Evolutionary conservation across 2,329 filamentous ascomycete genomes (phyloP).

Genomic region (Exophiala bonariae): DNA sequence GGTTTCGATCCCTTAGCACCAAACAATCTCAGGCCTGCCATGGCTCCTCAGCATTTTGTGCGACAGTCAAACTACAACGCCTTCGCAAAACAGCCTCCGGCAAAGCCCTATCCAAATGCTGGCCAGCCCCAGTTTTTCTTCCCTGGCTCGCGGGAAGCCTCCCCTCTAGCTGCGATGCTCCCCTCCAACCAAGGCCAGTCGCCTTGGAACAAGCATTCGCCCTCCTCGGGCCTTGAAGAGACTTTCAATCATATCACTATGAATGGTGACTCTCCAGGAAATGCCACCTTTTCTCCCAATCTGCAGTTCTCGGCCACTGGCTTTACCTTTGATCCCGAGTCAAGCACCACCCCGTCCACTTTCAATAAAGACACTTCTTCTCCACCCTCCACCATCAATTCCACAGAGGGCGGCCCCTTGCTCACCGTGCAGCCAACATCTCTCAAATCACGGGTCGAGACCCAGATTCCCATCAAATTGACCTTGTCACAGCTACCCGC

Average conservation of each 20-base stretch:
- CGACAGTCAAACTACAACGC: constrained; percentile 11
- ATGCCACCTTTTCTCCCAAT: constrained; percentile 38
- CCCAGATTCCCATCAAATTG: constrained; percentile 87
- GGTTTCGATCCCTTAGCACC: constrained; percentile 36
- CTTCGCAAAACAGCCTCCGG: constrained; percentile 28
- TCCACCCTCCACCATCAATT: constrained; percentile 28
- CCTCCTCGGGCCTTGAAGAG: constrained; percentile 45
- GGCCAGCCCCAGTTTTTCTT: constrained; percentile 34
- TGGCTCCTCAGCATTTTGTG: constrained; percentile 11
- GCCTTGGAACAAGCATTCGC: constrained; percentile 42
- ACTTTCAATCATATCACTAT: constrained; percentile 47
- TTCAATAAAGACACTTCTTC: constrained; percentile 28
- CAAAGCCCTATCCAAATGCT: constrained; percentile 18
- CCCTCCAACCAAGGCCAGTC: constrained; percentile 34
- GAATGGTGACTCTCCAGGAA: constrained; percentile 44
- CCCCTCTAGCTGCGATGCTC: constrained; percentile 36
- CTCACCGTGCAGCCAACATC: constrained; percentile 68
- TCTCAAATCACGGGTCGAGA: constrained; percentile 89
- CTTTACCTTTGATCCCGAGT: constrained; percentile 44
- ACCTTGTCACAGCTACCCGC: constrained; percentile 73
- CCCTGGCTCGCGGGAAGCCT: constrained; percentile 37
- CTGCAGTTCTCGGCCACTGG: constrained; percentile 36
- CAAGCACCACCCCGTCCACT: constrained; percentile 33
- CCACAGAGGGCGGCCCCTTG: constrained; percentile 33
- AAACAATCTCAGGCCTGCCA: constrained; percentile 26